phyloP scores from a whole-genome alignment of 768 basidiomycete genomes.

The Lyophyllum semitale region DNA sequence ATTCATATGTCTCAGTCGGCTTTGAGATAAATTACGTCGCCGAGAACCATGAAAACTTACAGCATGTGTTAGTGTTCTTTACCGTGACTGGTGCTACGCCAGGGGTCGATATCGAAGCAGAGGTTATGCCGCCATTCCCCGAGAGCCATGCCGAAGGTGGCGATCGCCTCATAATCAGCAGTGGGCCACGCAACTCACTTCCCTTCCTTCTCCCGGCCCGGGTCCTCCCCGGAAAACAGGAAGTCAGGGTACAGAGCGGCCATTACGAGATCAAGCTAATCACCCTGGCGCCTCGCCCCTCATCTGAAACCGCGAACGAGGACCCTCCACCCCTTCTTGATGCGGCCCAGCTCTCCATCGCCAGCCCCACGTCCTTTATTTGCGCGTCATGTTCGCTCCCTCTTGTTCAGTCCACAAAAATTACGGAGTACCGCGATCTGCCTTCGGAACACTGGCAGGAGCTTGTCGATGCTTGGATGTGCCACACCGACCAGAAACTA shows the following conservation, averaged over 20 bases:
- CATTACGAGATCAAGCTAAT: slow-evolving; percentile 77
- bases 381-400: slow-evolving; percentile 83
- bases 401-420: slow-evolving; percentile 57
- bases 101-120: slow-evolving; percentile 61
- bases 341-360: slow-evolving; percentile 59
- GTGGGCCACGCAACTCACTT: slow-evolving; percentile 56
- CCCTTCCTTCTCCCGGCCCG: slow-evolving; percentile 59
- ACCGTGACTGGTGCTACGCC: slow-evolving; percentile 51
- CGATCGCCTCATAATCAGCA: slow-evolving; percentile 64
- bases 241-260: slow-evolving; percentile 52
- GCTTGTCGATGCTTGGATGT: slow-evolving; percentile 98
- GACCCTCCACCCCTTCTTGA: slow-evolving; percentile 57
- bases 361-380: slow-evolving; percentile 65
- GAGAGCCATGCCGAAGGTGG: slow-evolving; percentile 41
- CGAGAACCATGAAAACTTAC: slow-evolving; percentile 87
- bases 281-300: slow-evolving; percentile 28
- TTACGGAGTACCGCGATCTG: slow-evolving; percentile 72
- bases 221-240: slow-evolving; percentile 60
- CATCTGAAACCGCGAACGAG: slow-evolving; percentile 26
- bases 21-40: slow-evolving; percentile 55
- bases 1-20: slow-evolving; percentile 20
- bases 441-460: slow-evolving; percentile 98
- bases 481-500: slow-evolving; percentile 86
- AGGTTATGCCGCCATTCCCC: slow-evolving; percentile 55
- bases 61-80: slow-evolving; percentile 77